Evolutionary conservation across 768 basidiomycete genomes (phyloP).

Genomic region (Tylopilus sp.): DNA sequence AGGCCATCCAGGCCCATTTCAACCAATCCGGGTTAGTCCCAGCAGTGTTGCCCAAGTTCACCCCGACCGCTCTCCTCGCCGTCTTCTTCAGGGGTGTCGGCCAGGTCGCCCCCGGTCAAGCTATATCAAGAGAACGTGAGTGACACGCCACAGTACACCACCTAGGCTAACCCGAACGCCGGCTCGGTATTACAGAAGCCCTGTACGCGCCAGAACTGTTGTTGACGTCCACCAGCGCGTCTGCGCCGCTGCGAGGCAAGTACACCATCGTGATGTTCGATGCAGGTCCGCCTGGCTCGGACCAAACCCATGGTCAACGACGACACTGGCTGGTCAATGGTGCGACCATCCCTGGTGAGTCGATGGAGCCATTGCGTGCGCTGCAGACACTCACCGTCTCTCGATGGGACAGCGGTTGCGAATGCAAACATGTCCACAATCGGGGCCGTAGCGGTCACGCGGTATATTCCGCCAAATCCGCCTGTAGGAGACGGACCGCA

Average conservation of each 20-base stretch:
- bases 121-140: slow-evolving; percentile 55
- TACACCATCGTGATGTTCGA: slow-evolving; percentile 78
- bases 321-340: slow-evolving; percentile 82
- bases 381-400: neutral
- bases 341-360: slow-evolving; percentile 46
- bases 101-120: slow-evolving; percentile 54
- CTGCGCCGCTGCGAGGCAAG: slow-evolving; percentile 41
- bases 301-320: slow-evolving; percentile 56
- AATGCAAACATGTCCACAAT: slow-evolving; percentile 40
- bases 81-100: slow-evolving; percentile 50
- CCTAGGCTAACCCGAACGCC: neutral
- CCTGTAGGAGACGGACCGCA: slow-evolving; percentile 69
- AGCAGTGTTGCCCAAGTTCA: slow-evolving; percentile 54
- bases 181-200: slow-evolving; percentile 43
- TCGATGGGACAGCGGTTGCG: slow-evolving; percentile 7
- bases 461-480: slow-evolving; percentile 71
- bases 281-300: slow-evolving; percentile 61
- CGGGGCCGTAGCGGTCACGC: slow-evolving; percentile 50
- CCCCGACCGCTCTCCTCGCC: slow-evolving; percentile 54
- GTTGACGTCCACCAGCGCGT: slow-evolving; percentile 48
- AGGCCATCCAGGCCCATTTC: slow-evolving; percentile 69
- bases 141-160: slow-evolving; percentile 7
- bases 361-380: neutral
- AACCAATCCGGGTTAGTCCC: slow-evolving; percentile 59
- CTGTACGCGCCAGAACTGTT: slow-evolving; percentile 50